phyloP scores from a whole-genome alignment of 1,139 yeast species.

The Sugiyamaella sp. region DNA sequence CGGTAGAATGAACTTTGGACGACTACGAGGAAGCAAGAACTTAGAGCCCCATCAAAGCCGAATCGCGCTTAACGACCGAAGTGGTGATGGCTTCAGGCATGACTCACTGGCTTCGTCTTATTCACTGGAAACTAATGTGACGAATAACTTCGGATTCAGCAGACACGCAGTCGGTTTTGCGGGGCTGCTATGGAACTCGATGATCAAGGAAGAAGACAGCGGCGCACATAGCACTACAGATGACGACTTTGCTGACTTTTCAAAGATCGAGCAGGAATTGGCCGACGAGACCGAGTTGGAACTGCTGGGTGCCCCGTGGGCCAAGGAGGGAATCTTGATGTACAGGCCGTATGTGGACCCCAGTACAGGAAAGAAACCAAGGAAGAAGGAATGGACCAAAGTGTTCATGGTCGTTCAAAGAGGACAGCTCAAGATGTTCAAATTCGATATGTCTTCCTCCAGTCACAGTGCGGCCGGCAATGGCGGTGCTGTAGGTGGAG shows the following conservation, averaged over 20 bases:
- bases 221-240: slow-evolving; percentile 23
- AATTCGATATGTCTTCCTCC: slow-evolving; percentile 30
- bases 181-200: slow-evolving; percentile 40
- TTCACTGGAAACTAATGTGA: slow-evolving; percentile 35
- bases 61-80: slow-evolving; percentile 28
- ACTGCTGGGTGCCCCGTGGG: slow-evolving; percentile 73
- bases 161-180: slow-evolving; percentile 44
- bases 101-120: slow-evolving; percentile 39
- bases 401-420: slow-evolving; percentile 43
- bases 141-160: slow-evolving; percentile 32
- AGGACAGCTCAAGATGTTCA: slow-evolving; percentile 43
- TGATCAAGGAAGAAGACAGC: slow-evolving; percentile 38
- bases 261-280: slow-evolving; percentile 37
- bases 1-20: slow-evolving; percentile 32
- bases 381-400: slow-evolving; percentile 40
- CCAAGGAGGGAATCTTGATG: slow-evolving; percentile 69
- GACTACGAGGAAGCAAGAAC: slow-evolving; percentile 28
- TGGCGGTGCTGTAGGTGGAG: slow-evolving; percentile 55
- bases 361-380: slow-evolving; percentile 37
- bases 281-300: slow-evolving; percentile 61
- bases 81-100: slow-evolving; percentile 30
- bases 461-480: slow-evolving; percentile 21
- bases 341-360: slow-evolving; percentile 49
- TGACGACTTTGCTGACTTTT: slow-evolving; percentile 37
- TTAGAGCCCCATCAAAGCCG: slow-evolving; percentile 34